These are phyloP conservation scores for Scheffersomyces titani DNA, from an alignment of 1,139 yeast species.

Conservation along the genomic window DNA sequence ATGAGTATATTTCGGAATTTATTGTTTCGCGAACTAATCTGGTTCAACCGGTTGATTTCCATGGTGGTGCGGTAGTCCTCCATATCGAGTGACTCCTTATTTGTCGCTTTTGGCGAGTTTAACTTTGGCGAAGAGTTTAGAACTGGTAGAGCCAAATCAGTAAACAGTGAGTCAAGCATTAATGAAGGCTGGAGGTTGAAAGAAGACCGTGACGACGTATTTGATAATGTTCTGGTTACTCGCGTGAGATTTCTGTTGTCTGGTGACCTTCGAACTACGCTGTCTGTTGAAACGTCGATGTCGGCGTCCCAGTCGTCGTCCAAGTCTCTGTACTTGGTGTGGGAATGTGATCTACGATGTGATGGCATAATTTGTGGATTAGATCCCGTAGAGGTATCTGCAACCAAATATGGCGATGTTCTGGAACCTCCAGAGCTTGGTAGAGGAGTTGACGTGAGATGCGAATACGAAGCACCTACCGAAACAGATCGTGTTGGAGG, in stretches of 20 bases:
- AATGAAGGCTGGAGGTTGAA: conserved; percentile 28
- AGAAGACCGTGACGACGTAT: conserved; percentile 7
- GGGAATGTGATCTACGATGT: conserved; percentile 12
- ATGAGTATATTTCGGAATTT: conserved; percentile 68
- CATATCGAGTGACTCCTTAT: conserved; percentile 26
- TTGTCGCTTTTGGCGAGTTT: conserved; percentile 3
- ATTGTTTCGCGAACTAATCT: conserved; percentile 59
- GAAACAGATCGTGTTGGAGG: conserved; percentile 25
- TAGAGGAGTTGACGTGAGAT: conserved; percentile 21
- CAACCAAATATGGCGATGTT: neutral
- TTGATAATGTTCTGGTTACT: conserved; percentile 7
- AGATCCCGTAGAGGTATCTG: neutral
- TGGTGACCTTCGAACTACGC: conserved; percentile 2
- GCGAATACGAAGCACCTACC: conserved; percentile 18
- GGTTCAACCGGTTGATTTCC: conserved; percentile 59
- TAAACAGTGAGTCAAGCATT: conserved; percentile 40
- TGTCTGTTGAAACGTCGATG: conserved; percentile 48
- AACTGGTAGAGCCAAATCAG: conserved; percentile 34
- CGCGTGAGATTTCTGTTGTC: conserved; percentile 7
- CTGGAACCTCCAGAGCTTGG: conserved; percentile 20
- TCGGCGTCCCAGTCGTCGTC: conserved; percentile 96
- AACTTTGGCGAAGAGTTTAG: conserved; percentile 3
- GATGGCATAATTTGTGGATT: neutral
- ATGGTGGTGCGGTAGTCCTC: conserved; percentile 35
- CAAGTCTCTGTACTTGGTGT: conserved; percentile 52